A percentile compares a stretch with the other conserved stretches of the same genome.
phyloP scores from a whole-genome alignment of 2,329 filamentous ascomycete species.

The Penicillium sp. region DNA sequence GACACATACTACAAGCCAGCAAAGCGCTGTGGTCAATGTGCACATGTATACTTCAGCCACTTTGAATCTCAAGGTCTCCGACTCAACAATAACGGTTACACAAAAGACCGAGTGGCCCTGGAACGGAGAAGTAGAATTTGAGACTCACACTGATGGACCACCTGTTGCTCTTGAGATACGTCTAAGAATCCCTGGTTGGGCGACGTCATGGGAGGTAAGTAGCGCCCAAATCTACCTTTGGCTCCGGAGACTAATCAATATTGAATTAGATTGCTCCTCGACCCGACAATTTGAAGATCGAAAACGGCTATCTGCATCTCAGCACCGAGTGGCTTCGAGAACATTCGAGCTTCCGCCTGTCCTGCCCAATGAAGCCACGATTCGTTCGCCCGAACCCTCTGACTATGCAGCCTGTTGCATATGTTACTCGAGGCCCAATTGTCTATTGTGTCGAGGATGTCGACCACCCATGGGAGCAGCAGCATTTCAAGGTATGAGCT shows the following conservation, averaged over 20 bases:
- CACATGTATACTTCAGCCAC: constrained; percentile 63
- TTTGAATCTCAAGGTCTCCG: constrained; percentile 39
- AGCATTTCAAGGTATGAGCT: constrained; percentile 49
- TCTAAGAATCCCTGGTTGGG: constrained; percentile 63
- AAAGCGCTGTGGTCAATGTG: constrained; percentile 54
- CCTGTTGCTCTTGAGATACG: constrained; percentile 49
- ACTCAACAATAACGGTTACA: constrained; percentile 48
- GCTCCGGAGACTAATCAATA: constrained; percentile 7
- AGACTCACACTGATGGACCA: constrained; percentile 39
- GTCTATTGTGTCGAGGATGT: constrained; percentile 67
- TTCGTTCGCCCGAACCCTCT: constrained; percentile 62
- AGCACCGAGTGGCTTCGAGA: constrained; percentile 47
- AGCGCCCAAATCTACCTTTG: background rate
- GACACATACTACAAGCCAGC: constrained; percentile 44
- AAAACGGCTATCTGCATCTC: constrained; percentile 60
- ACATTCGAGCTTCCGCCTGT: constrained; percentile 54
- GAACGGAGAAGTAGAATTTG: constrained; percentile 59
- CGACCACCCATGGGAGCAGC: constrained; percentile 62
- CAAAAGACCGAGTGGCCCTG: constrained; percentile 65
- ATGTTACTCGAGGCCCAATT: constrained; percentile 63
- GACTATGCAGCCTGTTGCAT: constrained; percentile 61
- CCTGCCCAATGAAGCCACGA: constrained; percentile 56
- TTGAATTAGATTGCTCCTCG: constrained; percentile 44
- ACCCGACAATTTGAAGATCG: constrained; percentile 38
- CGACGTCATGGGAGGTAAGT: constrained; percentile 23